Percentiles rank a stretch among this genome's conserved stretches.
Evolutionary conservation across 1,284 basidiomycete species (phyloP).

Genomic region (Pseudozyma tsukubaensis): DNA sequence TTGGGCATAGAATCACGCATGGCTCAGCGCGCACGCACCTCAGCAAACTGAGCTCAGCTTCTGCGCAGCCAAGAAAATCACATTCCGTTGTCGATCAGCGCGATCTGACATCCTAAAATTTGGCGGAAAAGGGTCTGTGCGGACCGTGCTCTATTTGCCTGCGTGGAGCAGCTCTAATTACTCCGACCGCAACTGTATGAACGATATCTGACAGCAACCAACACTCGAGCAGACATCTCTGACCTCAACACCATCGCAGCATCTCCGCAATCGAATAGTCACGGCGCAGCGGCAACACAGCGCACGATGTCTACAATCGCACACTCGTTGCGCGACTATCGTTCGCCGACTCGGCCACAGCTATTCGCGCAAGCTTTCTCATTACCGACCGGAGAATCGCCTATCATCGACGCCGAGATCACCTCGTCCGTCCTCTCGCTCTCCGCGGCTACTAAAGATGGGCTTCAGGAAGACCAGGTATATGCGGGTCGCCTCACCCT

Average conservation of each 20-base stretch:
- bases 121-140: conserved; percentile 1
- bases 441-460: conserved; percentile 49
- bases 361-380: conserved; percentile 63
- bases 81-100: too few species aligned
- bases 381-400: conserved; percentile 55
- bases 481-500: conserved; percentile 83
- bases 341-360: conserved; percentile 60
- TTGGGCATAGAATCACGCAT: too few species aligned
- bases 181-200: too few species aligned
- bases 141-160: background rate
- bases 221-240: too few species aligned
- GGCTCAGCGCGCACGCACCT: too few species aligned
- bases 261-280: background rate
- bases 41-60: too few species aligned
- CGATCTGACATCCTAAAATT: background rate
- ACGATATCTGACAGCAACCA: background rate
- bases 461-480: conserved; percentile 62
- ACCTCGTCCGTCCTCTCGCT: conserved; percentile 65
- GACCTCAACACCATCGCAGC: background rate
- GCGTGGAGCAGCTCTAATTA: conserved; percentile 2
- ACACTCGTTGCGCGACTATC: conserved; percentile 67
- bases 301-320: conserved; percentile 66
- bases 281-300: background rate
- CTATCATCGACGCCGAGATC: conserved; percentile 61
- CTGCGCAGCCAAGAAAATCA: too few species aligned